Base-by-base conservation (phyloP, 371 early-diverging fungal genomes). In the Mucor irregularis region DNA sequence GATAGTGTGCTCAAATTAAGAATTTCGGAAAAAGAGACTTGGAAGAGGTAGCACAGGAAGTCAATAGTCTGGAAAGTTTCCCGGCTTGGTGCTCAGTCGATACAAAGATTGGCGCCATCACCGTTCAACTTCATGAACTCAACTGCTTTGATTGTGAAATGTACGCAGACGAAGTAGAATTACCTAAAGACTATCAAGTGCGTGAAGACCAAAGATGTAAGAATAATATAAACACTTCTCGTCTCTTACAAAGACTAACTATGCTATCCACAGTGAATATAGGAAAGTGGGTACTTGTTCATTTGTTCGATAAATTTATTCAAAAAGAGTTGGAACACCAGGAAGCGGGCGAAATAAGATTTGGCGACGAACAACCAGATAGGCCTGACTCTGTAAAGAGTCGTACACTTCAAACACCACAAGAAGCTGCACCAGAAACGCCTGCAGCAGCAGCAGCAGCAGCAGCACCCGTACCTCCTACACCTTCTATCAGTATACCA, bases 71-170 rank as follows among this genome's bases (percentile, higher is more conserved):
- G 5, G 93, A 95, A 56, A 89, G 91, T 33, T 86, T 92, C 33
- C 89, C 91, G 19, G 80, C 88, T 16, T 97, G 98, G 98, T 96
- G 97, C 67, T 69, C 87, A 0, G 81, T 97, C 8, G 96, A 96
- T 66, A 94, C 90, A 4, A 90, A 90, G 39, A 90, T 90, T 48
- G 97, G 96, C 25, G 56, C 84, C 6, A 74, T 97, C 30, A 90
- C 92, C 2, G 90, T 96, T 3, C 93, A 92, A 62, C 53, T 96
- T 55, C 92, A 92, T 31, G 93, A 95, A 55, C 73, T 59, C 2
- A 79, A 78, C 29, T 90, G 88, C 60, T 90, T 85, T 67, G 95
- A 95, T 56, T 87, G 89, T 42, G 94, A 93, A 68, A 80, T 90
- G 61, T 93, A 93, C 68, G 83, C 83, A 2, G 93, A 95, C 55